Evolutionary conservation across 164 flowering plant species (phyloP).

Genomic region (Tinospora cordifolia): DNA sequence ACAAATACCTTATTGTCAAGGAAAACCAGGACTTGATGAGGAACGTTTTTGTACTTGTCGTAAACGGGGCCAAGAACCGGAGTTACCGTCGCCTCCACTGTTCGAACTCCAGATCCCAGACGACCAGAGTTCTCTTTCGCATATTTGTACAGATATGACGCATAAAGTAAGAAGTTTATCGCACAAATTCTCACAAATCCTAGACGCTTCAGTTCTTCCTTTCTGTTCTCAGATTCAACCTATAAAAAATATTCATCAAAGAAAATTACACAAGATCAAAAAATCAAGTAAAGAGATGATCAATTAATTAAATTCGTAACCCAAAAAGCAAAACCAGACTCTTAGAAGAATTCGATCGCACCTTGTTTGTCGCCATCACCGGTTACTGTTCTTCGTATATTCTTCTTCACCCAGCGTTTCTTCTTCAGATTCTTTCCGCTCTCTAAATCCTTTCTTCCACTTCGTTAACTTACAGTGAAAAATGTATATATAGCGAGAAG

Average conservation of each 20-base stretch:
- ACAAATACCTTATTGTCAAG: conserved; percentile 39
- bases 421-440: not conserved
- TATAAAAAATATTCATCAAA: conserved; percentile 2
- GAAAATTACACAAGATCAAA: not conserved
- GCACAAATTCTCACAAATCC: conserved; percentile 40
- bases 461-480: too few relatives aligned
- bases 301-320: not conserved
- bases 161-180: conserved; percentile 26
- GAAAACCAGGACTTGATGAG: conserved; percentile 35
- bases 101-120: conserved; percentile 31
- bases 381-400: not conserved
- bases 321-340: not conserved
- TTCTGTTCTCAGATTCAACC: conserved; percentile 19
- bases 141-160: conserved; percentile 37
- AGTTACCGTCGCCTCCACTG: conserved; percentile 39
- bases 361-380: conserved; percentile 3
- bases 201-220: conserved; percentile 37
- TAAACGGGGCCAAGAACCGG: conserved; percentile 38
- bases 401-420: not conserved
- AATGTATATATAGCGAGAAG: too few relatives aligned
- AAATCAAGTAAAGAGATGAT: not conserved
- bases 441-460: not conserved
- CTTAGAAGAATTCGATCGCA: not conserved
- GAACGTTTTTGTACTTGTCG: conserved; percentile 32
- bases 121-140: conserved; percentile 52